Evolutionary conservation across 768 basidiomycete genomes (phyloP).

Genomic region (Termitomyces sp.): DNA sequence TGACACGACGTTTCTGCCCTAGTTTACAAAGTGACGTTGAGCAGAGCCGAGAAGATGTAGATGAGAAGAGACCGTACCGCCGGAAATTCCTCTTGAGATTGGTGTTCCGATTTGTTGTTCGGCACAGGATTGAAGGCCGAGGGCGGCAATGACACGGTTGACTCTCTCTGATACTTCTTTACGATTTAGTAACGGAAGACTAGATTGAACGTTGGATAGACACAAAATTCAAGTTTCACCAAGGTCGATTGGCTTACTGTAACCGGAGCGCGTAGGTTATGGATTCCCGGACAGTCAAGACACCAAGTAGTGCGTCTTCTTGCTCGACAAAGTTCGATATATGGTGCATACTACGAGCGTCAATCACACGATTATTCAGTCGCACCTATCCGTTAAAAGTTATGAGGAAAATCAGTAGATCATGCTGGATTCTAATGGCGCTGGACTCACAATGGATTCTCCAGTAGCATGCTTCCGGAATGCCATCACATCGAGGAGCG

Average conservation of each 20-base stretch:
- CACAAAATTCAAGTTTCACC: background rate
- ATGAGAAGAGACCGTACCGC: conserved; percentile 24
- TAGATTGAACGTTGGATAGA: conserved; percentile 6
- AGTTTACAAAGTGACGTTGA: background rate
- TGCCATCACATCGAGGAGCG: conserved; percentile 40
- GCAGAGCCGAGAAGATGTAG: background rate
- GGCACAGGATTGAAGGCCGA: conserved; percentile 45
- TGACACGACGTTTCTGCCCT: conserved; percentile 61
- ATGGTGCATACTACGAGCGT: conserved; percentile 26
- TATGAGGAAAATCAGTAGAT: background rate
- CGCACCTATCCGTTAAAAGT: conserved; percentile 17
- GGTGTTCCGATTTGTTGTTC: conserved; percentile 53
- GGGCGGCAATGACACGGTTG: conserved; percentile 33
- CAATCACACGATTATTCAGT: conserved; percentile 27
- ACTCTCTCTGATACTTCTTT: conserved; percentile 36
- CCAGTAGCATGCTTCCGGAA: conserved; percentile 26
- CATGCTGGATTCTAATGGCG: background rate
- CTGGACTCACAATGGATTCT: conserved; percentile 25
- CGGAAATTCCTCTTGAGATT: conserved; percentile 54
- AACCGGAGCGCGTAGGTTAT: conserved; percentile 47
- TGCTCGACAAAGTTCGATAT: conserved; percentile 55
- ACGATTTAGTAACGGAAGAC: conserved; percentile 31
- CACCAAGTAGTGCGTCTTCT: conserved; percentile 53
- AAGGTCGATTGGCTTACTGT: conserved; percentile 26
- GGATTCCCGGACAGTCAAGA: conserved; percentile 53